A percentile compares a stretch with the other conserved stretches of the same genome.
Conservation (phyloP, 352 stramenopile genomes). For the Peronospora belbahrii region DNA sequence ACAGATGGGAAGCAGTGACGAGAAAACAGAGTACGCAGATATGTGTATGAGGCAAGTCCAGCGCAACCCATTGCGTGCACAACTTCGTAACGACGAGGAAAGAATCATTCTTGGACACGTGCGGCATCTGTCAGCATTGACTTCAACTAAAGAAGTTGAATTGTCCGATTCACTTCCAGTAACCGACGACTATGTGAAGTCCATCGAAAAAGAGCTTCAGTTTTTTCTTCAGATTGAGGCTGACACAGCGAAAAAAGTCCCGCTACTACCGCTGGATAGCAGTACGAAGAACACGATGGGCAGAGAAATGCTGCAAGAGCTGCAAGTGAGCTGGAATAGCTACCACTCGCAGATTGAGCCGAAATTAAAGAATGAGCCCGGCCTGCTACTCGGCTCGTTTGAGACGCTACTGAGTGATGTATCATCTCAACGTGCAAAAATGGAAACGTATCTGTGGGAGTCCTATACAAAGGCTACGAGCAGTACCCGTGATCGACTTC, state of each 20-base stretch:
- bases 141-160: neutral
- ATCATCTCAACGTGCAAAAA: slow-evolving; percentile 1
- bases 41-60: slow-evolving; percentile 8
- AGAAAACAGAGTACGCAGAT: slow-evolving; percentile 14
- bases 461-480: slow-evolving; percentile 1
- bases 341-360: slow-evolving; percentile 21
- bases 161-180: slow-evolving; percentile 8
- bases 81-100: slow-evolving; percentile 19
- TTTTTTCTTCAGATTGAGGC: slow-evolving; percentile 7
- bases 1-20: slow-evolving; percentile 2
- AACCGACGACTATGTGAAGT: slow-evolving; percentile 13
- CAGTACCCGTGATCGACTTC: slow-evolving; percentile 11
- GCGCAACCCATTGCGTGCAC: slow-evolving; percentile 18
- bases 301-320: slow-evolving; percentile 28
- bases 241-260: neutral
- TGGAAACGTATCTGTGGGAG: slow-evolving; percentile 17
- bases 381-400: slow-evolving; percentile 5
- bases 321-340: slow-evolving; percentile 35
- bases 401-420: slow-evolving; percentile 15
- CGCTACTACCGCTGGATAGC: slow-evolving; percentile 18
- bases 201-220: slow-evolving; percentile 9
- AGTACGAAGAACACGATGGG: slow-evolving; percentile 23
- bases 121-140: neutral
- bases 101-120: slow-evolving; percentile 3
- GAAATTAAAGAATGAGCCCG: slow-evolving; percentile 1